Evolutionary conservation across 805 yeast species (phyloP).

Genomic region (Lachancea quebecensis): DNA sequence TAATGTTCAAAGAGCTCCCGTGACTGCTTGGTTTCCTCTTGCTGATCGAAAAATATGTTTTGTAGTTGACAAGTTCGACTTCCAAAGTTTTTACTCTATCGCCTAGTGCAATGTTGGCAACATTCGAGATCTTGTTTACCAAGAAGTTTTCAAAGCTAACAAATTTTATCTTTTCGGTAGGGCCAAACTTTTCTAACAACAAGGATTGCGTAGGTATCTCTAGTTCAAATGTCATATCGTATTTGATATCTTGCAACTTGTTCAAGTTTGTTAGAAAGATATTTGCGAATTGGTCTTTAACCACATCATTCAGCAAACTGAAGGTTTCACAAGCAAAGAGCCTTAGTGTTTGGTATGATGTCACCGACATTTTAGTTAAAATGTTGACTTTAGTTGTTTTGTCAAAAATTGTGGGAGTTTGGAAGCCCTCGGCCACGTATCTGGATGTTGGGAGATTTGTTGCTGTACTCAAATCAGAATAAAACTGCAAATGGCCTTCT

Average conservation of each 20-base stretch:
- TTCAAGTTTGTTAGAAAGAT: conserved; percentile 61
- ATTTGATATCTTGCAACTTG: conserved; percentile 46
- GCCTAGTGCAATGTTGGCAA: conserved; percentile 53
- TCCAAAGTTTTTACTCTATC: conserved; percentile 36
- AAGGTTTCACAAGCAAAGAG: conserved; percentile 65
- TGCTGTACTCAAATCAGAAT: conserved; percentile 34
- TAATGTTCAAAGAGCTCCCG: conserved; percentile 31
- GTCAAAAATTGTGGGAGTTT: conserved; percentile 70
- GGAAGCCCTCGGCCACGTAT: conserved; percentile 51
- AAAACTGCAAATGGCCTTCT: conserved; percentile 61
- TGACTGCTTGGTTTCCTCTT: conserved; percentile 47
- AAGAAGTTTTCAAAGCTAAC: conserved; percentile 62
- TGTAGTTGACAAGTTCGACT: conserved; percentile 29
- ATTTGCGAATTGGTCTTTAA: conserved; percentile 74
- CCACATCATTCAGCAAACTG: conserved; percentile 64
- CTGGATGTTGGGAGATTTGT: conserved; percentile 28
- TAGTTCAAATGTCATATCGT: conserved; percentile 51
- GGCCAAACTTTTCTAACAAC: conserved; percentile 47
- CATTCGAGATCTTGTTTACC: conserved; percentile 51
- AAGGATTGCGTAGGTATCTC: conserved; percentile 37
- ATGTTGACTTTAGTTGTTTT: conserved; percentile 70
- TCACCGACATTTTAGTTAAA: conserved; percentile 69
- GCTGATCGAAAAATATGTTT: conserved; percentile 29
- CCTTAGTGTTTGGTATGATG: conserved; percentile 56
- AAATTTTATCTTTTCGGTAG: conserved; percentile 65